Base-by-base conservation (phyloP, 2,329 filamentous ascomycete species). In the Pseudonectria foliicola region DNA sequence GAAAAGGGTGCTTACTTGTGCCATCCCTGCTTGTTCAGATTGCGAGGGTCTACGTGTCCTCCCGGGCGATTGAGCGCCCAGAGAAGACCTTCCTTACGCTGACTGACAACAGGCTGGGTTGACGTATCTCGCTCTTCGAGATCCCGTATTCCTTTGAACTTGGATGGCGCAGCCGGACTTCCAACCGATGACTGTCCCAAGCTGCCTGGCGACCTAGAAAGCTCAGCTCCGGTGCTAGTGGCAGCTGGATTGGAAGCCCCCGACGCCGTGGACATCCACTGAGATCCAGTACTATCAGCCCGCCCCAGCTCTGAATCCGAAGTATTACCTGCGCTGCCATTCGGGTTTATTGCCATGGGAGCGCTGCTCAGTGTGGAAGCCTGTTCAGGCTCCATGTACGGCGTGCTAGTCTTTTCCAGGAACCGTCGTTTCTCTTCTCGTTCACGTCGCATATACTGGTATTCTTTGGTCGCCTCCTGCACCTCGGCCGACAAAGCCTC, bases 11-110 rank as follows among this genome's bases (percentile, higher is more conserved):
- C 83, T 66, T 69, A 94, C 85, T 98, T 98, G 61, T 98, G 92
- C 92, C 92, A 98, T 33, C 87, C 89, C 61, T 94, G 88, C 59
- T 96, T 95, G 56, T 95, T 96, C 49, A 98, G 70, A 13, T 87
- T 89, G 49, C 92, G 87, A 8, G 92, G 92, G 58, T 98, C 93
- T 18, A 92, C 89, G 59, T 98, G 92, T 38, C 87, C 90, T 13
- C 89, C 89, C 3, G 90, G 90, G 44, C 87, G 78, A 55, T 90
- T 96, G 29, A 96, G 67, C 16, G 93, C 88, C 92, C 92, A 98
- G 7, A 98, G 63, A 8, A 98, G 69, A 6, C 92, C 93, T 65
- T 98, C 92, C 57, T 96, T 98, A 29, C 86, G 77, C 48, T 90
- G 82, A 13, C 71, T 67, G 14, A 63, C 66, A 5, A 64, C 61